phyloP scores from a whole-genome alignment of 345 rosid species.

The Hibiscus trionum region DNA sequence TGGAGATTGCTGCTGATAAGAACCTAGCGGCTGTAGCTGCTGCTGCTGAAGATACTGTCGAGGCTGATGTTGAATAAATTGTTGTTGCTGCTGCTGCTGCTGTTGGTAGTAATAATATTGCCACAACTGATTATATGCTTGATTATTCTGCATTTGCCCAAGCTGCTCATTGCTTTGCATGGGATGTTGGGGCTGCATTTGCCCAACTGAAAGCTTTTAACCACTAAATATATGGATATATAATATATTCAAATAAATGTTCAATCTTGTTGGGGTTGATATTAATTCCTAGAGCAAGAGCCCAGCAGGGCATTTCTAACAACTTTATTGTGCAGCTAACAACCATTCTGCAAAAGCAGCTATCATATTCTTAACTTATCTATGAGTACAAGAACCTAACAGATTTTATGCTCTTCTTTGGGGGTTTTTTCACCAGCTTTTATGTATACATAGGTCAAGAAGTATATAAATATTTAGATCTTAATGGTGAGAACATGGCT shows the following conservation, averaged over 20 bases:
- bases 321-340: conserved; percentile 24
- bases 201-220: conserved; percentile 10
- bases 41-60: conserved; percentile 12
- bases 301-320: conserved; percentile 25
- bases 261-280: no score
- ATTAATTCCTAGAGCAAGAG: no score
- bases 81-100: conserved; percentile 32
- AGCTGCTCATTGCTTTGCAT: conserved; percentile 40
- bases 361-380: conserved; percentile 30
- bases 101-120: conserved; percentile 70
- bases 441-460: conserved; percentile 31
- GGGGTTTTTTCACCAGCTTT: background rate
- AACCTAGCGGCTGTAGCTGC: conserved; percentile 29
- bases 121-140: conserved; percentile 68
- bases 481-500: conserved; percentile 24
- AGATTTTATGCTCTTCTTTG: conserved; percentile 35
- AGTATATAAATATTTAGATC: conserved; percentile 25
- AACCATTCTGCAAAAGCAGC: background rate
- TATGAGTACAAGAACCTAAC: conserved; percentile 48
- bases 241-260: no score
- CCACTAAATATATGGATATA: no score
- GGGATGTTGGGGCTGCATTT: conserved; percentile 36
- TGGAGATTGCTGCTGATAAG: conserved; percentile 28
- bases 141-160: conserved; percentile 35
- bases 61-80: conserved; percentile 14